These are phyloP conservation scores for Cladosporium cucumerinum DNA, from an alignment of 2,329 filamentous ascomycete species.

Conservation along the genomic window DNA sequence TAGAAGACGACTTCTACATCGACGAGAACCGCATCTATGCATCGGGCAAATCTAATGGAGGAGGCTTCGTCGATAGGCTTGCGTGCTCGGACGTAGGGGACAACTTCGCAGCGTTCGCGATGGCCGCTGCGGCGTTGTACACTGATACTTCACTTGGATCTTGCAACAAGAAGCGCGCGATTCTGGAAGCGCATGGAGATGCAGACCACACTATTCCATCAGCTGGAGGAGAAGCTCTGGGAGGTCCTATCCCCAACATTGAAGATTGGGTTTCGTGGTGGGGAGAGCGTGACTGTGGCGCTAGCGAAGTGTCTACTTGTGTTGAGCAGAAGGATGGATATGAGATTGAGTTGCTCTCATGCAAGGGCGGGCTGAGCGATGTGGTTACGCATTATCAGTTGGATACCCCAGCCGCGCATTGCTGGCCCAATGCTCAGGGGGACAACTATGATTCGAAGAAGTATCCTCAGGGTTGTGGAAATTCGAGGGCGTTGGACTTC, in stretches of 20 bases:
- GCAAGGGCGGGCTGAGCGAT: constrained; percentile 30
- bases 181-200: constrained; percentile 45
- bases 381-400: constrained; percentile 40
- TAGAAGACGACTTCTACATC: constrained; percentile 45
- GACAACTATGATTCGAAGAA: constrained; percentile 25
- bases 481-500: constrained; percentile 21
- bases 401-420: constrained; percentile 37
- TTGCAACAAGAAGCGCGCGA: constrained; percentile 32
- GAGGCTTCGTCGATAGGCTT: constrained; percentile 46
- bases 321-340: constrained; percentile 28
- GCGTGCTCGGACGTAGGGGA: constrained; percentile 44
- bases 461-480: constrained; percentile 18
- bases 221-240: constrained; percentile 30
- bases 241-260: constrained; percentile 23
- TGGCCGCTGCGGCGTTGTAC: constrained; percentile 49
- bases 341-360: constrained; percentile 32
- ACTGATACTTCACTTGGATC: constrained; percentile 26
- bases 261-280: constrained; percentile 38
- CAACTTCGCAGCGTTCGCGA: constrained; percentile 51
- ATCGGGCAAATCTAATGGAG: constrained; percentile 55
- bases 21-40: constrained; percentile 45
- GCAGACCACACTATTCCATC: constrained; percentile 41
- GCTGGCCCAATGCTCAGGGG: constrained; percentile 37
- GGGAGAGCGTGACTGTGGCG: constrained; percentile 36
- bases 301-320: constrained; percentile 17